These are phyloP conservation scores for Helichrysum umbraculigerum DNA, from an alignment of 129 eudicot species.

Conservation along the genomic window DNA sequence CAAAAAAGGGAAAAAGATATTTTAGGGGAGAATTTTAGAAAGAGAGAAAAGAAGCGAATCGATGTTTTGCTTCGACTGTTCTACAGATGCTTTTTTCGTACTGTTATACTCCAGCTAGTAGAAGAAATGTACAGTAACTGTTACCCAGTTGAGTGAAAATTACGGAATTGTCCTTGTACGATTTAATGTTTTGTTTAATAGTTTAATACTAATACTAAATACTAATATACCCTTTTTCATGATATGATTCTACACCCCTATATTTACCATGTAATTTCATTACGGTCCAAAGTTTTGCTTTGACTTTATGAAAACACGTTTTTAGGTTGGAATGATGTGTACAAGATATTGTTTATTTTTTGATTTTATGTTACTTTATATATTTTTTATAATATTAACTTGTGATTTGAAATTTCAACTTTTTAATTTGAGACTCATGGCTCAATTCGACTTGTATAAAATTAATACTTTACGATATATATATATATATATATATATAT, in stretches of 20 bases:
- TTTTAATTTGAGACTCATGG: no score
- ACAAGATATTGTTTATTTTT: no score
- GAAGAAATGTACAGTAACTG: not conserved
- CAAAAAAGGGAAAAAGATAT: slow-evolving; percentile 10
- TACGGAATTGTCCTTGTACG: slow-evolving; percentile 24
- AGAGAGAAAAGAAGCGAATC: not conserved
- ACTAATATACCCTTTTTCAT: not conserved
- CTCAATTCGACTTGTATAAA: no score
- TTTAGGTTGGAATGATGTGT: not conserved
- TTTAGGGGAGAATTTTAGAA: not conserved
- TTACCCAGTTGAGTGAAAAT: not conserved
- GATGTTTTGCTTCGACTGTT: slow-evolving; percentile 25
- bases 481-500: no score
- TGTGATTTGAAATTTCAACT: no score
- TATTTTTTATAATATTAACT: no score
- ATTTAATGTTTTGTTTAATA: not conserved
- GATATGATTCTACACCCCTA: slow-evolving; percentile 1
- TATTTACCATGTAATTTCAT: not conserved
- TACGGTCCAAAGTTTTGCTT: slow-evolving; percentile 7
- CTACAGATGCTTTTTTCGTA: slow-evolving; percentile 18
- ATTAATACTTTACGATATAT: no score
- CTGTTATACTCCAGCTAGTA: slow-evolving; percentile 9
- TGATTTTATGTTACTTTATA: no score
- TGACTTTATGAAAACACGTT: slow-evolving; percentile 18
- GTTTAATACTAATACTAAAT: not conserved